phyloP scores from a whole-genome alignment of 306 rosid genomes.

The Senna tora region DNA sequence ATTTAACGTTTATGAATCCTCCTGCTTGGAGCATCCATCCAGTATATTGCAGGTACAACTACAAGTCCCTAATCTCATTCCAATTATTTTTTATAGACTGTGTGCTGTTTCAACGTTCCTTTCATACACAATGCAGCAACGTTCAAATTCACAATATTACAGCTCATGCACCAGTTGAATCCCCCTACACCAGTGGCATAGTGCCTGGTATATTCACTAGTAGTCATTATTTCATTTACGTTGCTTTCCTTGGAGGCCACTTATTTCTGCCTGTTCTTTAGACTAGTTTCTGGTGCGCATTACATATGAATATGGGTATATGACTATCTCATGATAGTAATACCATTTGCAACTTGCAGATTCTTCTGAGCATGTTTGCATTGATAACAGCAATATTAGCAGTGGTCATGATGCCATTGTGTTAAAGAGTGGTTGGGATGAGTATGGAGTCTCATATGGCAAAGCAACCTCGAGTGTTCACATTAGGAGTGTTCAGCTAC shows the following conservation, averaged over 20 bases:
- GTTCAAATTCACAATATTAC: conserved; percentile 57
- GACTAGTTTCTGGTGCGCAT: background rate
- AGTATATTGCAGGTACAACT: conserved; percentile 68
- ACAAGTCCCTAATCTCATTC: background rate
- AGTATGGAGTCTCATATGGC: conserved; percentile 60
- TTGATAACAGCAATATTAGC: conserved; percentile 61
- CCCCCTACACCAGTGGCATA: conserved; percentile 68
- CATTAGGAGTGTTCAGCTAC: conserved; percentile 49
- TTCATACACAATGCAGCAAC: conserved; percentile 45
- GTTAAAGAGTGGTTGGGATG: conserved; percentile 81
- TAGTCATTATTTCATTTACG: background rate
- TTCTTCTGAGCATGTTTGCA: conserved; percentile 64
- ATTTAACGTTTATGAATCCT: conserved; percentile 65
- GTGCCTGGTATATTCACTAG: conserved; percentile 58
- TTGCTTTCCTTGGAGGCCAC: background rate
- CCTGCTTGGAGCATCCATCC: conserved; percentile 77
- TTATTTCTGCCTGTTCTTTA: background rate
- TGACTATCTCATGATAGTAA: background rate
- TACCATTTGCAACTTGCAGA: conserved; percentile 44
- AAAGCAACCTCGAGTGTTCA: conserved; percentile 54
- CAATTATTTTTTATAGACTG: background rate
- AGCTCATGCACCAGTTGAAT: conserved; percentile 50
- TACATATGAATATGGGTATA: background rate
- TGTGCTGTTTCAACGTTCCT: conserved; percentile 7
- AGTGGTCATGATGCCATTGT: conserved; percentile 63